Percentiles rank a stretch among this genome's conserved stretches.
Conservation (phyloP, 2,329 filamentous ascomycete genomes). For the Ramularia collo-cygni region DNA sequence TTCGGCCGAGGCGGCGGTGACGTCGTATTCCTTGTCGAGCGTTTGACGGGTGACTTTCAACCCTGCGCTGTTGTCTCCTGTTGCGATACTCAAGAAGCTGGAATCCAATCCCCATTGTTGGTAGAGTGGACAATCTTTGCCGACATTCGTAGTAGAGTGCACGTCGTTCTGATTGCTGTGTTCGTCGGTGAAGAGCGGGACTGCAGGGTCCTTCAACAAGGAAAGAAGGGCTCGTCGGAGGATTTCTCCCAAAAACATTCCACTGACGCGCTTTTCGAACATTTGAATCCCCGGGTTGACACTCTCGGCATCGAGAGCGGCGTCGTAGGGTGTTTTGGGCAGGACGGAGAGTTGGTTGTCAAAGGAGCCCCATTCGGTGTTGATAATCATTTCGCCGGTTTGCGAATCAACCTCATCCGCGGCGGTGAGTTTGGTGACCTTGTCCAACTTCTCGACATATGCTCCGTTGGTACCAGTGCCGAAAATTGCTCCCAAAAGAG, state of each 20-base stretch:
- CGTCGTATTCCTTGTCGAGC: conserved; percentile 67
- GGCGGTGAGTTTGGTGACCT: conserved; percentile 54
- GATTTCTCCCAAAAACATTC: conserved; percentile 97
- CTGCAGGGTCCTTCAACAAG: conserved; percentile 60
- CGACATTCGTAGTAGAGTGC: conserved; percentile 63
- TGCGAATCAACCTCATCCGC: conserved; percentile 62
- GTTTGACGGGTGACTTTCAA: conserved; percentile 68
- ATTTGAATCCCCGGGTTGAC: conserved; percentile 94
- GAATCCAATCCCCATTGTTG: conserved; percentile 87
- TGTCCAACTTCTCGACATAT: conserved; percentile 85
- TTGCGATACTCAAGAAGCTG: conserved; percentile 78
- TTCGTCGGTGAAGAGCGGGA: conserved; percentile 68
- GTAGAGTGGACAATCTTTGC: conserved; percentile 59
- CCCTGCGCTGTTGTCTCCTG: conserved; percentile 68
- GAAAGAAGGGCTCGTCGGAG: conserved; percentile 69
- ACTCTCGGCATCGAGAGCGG: conserved; percentile 67
- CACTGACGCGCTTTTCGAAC: conserved; percentile 97
- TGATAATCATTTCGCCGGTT: conserved; percentile 93
- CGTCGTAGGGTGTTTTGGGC: conserved; percentile 78
- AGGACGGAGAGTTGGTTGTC: conserved; percentile 88
- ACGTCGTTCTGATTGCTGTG: conserved; percentile 64
- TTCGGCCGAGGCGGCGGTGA: conserved; percentile 69
- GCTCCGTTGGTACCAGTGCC: conserved; percentile 96
- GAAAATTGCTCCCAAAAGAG: conserved; percentile 92
- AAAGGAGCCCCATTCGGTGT: conserved; percentile 97